Conservation (phyloP, 805 yeast species). For the Candida namnaoensis region DNA sequence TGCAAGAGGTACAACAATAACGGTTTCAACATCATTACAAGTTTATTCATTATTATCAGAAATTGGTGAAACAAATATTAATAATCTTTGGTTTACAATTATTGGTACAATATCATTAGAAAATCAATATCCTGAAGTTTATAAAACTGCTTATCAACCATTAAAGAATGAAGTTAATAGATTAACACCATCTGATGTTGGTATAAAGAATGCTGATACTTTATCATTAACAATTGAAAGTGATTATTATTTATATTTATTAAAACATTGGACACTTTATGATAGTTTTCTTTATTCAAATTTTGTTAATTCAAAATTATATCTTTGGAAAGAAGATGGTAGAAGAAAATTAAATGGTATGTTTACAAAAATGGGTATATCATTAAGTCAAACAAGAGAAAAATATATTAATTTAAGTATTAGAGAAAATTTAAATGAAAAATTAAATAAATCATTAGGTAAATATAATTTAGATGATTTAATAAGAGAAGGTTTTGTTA, state of each 20-base stretch:
- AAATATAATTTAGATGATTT: constrained; percentile 77
- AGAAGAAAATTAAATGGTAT: constrained; percentile 76
- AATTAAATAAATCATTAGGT: constrained; percentile 63
- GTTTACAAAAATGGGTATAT: constrained; percentile 95
- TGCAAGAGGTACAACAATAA: constrained; percentile 70
- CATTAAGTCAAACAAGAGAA: constrained; percentile 81
- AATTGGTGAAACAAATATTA: constrained; percentile 70
- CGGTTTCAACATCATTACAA: constrained; percentile 70
- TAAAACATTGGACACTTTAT: constrained; percentile 90
- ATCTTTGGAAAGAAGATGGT: constrained; percentile 89
- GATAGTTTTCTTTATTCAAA: constrained; percentile 88
- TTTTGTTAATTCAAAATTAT: constrained; percentile 79
- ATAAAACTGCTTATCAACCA: constrained; percentile 63
- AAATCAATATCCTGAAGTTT: constrained; percentile 63
- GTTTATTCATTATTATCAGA: constrained; percentile 72
- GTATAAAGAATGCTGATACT: constrained; percentile 28
- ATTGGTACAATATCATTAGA: constrained; percentile 84
- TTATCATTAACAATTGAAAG: constrained; percentile 56
- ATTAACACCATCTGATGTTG: constrained; percentile 34
- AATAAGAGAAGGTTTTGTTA: constrained; percentile 75
- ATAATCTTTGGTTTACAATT: constrained; percentile 76
- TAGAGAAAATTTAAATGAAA: constrained; percentile 62
- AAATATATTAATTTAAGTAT: constrained; percentile 76
- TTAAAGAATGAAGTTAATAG: constrained; percentile 78
- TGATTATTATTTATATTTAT: constrained; percentile 77